Conservation (phyloP, 768 basidiomycete genomes). For the Termitomyces sp. region DNA sequence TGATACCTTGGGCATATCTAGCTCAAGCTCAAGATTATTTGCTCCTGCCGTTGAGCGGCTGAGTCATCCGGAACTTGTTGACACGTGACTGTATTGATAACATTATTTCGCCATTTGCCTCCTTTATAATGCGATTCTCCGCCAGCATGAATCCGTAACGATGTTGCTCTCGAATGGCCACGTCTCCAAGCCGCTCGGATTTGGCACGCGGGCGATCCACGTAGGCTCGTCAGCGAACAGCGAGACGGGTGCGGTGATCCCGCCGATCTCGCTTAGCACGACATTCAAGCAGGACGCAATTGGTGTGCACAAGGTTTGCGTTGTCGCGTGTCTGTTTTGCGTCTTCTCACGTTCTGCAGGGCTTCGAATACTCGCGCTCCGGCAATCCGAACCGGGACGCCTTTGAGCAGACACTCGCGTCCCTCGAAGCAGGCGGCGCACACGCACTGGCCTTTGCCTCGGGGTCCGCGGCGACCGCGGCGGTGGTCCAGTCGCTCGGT, state of each 20-base stretch:
- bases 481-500: constrained; percentile 71
- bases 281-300: background rate
- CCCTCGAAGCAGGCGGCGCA: constrained; percentile 71
- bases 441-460: constrained; percentile 78
- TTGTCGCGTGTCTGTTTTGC: background rate
- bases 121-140: background rate
- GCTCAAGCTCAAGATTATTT: background rate
- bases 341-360: constrained; percentile 26
- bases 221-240: background rate
- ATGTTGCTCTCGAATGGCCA: background rate
- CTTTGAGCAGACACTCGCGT: constrained; percentile 71
- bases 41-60: background rate
- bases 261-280: background rate
- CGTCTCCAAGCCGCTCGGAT: background rate
- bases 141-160: background rate
- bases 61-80: background rate
- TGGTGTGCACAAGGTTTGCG: background rate
- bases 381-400: constrained; percentile 84
- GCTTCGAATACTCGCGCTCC: constrained; percentile 88
- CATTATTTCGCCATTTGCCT: background rate
- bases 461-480: constrained; percentile 83
- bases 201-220: background rate
- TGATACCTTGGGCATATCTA: too few species aligned
- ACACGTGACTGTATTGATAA: background rate
- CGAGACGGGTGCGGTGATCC: background rate